Evolutionary conservation across 2,329 filamentous ascomycete genomes (phyloP).

Genomic region (Botrytis medusae): DNA sequence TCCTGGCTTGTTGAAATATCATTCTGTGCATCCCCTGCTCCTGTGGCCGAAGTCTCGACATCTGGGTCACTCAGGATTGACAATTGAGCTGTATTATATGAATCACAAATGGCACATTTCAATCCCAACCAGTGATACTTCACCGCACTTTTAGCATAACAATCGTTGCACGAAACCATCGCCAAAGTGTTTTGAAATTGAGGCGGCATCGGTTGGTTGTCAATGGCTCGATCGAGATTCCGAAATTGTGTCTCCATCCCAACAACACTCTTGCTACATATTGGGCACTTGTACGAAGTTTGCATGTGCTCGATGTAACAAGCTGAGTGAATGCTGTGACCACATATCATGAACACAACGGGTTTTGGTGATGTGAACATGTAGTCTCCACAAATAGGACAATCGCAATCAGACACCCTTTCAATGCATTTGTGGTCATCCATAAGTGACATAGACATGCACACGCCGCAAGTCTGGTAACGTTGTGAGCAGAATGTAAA

Average conservation of each 20-base stretch:
- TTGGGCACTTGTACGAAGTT: conserved; percentile 90
- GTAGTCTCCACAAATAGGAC: conserved; percentile 94
- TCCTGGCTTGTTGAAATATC: conserved; percentile 25
- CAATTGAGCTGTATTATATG: conserved; percentile 68
- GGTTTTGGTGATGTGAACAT: conserved; percentile 88
- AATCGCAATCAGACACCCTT: conserved; percentile 89
- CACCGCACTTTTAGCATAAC: conserved; percentile 80
- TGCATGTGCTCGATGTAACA: conserved; percentile 89
- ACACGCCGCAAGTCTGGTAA: conserved; percentile 79
- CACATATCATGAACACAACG: conserved; percentile 92
- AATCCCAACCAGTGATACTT: conserved; percentile 93
- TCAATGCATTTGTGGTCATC: conserved; percentile 91
- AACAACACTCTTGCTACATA: conserved; percentile 93
- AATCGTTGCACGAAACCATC: conserved; percentile 91
- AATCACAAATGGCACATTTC: conserved; percentile 75
- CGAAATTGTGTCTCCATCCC: conserved; percentile 98
- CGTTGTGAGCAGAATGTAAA: conserved; percentile 16
- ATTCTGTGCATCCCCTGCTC: conserved; percentile 31
- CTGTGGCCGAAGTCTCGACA: conserved; percentile 26
- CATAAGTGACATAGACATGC: conserved; percentile 85
- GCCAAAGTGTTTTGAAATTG: conserved; percentile 80
- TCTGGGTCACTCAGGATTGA: conserved; percentile 53
- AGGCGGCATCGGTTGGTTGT: conserved; percentile 85
- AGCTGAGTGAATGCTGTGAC: conserved; percentile 89
- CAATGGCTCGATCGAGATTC: conserved; percentile 83